Evolutionary conservation across 345 rosid species (phyloP), one percentile per base, ranked within the genome.

Genomic region (Pseudoturritis turrita): DNA sequence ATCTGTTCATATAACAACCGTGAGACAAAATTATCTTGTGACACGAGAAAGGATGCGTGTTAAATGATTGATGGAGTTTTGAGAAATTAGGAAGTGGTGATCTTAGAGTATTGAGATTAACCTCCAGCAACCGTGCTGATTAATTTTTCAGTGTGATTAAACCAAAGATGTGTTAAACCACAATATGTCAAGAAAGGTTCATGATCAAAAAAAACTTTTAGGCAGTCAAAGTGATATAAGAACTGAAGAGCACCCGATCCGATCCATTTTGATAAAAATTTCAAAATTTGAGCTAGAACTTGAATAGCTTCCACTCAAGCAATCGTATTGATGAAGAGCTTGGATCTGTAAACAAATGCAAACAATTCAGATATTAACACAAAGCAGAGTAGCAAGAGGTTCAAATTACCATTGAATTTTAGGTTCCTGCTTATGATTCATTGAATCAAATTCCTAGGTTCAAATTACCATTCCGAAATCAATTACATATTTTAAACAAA

Each of bases 101-200:
- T 6, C 59, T 49, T 50, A 53, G 10, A 59, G 49, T 4, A 55
- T 36, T 41, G 63, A 55, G 71, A 68, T 28, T 62, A 79, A 87
- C 97, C 90, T 83, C 31, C 84, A 33, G 73, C 49, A 28, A 88
- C 63, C 60, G 68, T 64, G 68, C 51, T 60, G 25, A 72, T 65
- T 76, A 84, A 79, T 28, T 22, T 61, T 60, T 82, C 91, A 59
- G 86, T 64, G 65, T 80, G 56, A 91, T 71, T 64, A 88, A 85
- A 62, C 88, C 96, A 57, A 84, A n/a, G 78, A 67, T 81, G 79
- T 52, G 96, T 83, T 72, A 88, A 68, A 64, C 75, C 86, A 73
- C 90, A 88, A 68, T 61, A 81, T 67, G 86, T 72, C 28, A 88
- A 76, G 70, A 85, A 75, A 47, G 46, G 39, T 54, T 86, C 81